Conservation (phyloP, 139 green algal species). For the Mesotaenium endlicherianum region DNA sequence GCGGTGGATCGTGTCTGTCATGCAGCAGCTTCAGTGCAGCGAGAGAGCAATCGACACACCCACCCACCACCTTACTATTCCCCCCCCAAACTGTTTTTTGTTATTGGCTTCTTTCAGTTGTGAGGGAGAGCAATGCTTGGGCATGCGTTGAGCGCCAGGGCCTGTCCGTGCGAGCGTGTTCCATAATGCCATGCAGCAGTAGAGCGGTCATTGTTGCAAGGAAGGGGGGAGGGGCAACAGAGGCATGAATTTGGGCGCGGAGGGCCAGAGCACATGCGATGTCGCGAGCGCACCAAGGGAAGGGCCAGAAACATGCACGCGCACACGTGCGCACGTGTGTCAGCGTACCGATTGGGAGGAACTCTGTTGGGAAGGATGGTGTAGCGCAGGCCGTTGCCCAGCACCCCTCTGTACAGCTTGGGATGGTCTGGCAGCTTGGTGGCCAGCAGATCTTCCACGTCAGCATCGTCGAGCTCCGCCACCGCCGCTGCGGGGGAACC, state of each 20-base stretch:
- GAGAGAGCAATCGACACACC: no score
- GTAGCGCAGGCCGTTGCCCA: conserved; percentile 86
- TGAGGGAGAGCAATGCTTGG: no score
- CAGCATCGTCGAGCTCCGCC: no score
- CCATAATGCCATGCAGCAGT: neutral
- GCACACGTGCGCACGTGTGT: neutral
- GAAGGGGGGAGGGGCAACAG: neutral
- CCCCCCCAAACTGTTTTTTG: no score
- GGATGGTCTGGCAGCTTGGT: conserved; percentile 59
- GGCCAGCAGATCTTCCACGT: conserved; percentile 55
- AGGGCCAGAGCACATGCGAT: neutral
- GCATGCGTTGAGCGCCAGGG: no score
- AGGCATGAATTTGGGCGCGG: neutral
- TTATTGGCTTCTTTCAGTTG: no score
- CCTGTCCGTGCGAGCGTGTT: neutral
- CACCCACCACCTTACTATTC: no score
- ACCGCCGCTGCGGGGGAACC: no score
- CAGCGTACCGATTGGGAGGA: conserved; percentile 85
- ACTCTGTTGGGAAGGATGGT: conserved; percentile 92
- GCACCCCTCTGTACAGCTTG: conserved; percentile 65
- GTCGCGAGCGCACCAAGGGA: neutral
- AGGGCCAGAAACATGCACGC: neutral
- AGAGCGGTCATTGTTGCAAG: neutral
- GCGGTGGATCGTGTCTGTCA: no score
- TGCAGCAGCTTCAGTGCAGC: no score